A percentile compares a stretch with the other conserved stretches of the same genome.
phyloP scores from a whole-genome alignment of 1,139 yeast genomes.

The Protomyces lactucae-debilis region DNA sequence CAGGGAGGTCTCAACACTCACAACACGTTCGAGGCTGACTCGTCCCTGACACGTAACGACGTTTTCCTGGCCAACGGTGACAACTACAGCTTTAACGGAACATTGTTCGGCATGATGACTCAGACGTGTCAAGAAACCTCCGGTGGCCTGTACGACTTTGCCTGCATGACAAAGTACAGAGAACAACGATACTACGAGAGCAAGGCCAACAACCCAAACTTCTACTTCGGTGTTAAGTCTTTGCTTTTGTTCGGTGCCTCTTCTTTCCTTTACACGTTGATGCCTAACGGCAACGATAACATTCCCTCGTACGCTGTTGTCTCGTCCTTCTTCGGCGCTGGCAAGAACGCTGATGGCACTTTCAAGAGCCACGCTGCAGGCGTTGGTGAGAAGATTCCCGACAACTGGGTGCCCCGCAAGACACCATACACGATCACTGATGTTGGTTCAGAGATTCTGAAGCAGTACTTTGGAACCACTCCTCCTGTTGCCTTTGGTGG shows the following conservation, averaged over 20 bases:
- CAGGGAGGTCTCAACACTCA: slow-evolving; percentile 21
- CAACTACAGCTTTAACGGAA: slow-evolving; percentile 24
- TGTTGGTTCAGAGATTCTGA: slow-evolving; percentile 8
- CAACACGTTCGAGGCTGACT: slow-evolving; percentile 26
- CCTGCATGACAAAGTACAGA: slow-evolving; percentile 20
- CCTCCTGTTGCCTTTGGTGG: slow-evolving; percentile 16
- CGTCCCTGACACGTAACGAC: slow-evolving; percentile 22
- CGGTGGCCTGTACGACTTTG: slow-evolving; percentile 7
- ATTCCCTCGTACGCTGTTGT: neutral
- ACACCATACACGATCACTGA: neutral
- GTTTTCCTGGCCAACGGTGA: slow-evolving; percentile 23
- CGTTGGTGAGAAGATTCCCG: slow-evolving; percentile 11
- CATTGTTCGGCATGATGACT: slow-evolving; percentile 15
- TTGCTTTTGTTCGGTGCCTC: slow-evolving; percentile 20
- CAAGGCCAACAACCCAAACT: slow-evolving; percentile 12
- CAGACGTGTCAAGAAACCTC: slow-evolving; percentile 7
- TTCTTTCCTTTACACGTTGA: slow-evolving; percentile 13
- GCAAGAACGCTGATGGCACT: neutral
- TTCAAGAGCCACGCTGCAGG: neutral
- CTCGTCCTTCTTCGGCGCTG: slow-evolving; percentile 19
- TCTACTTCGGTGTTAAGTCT: slow-evolving; percentile 23
- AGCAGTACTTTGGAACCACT: slow-evolving; percentile 11
- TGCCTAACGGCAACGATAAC: slow-evolving; percentile 12
- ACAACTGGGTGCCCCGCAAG: slow-evolving; percentile 11
- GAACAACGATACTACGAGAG: slow-evolving; percentile 12